phyloP scores from a whole-genome alignment of 106 monocot species.

The Dendrobium huoshanense region DNA sequence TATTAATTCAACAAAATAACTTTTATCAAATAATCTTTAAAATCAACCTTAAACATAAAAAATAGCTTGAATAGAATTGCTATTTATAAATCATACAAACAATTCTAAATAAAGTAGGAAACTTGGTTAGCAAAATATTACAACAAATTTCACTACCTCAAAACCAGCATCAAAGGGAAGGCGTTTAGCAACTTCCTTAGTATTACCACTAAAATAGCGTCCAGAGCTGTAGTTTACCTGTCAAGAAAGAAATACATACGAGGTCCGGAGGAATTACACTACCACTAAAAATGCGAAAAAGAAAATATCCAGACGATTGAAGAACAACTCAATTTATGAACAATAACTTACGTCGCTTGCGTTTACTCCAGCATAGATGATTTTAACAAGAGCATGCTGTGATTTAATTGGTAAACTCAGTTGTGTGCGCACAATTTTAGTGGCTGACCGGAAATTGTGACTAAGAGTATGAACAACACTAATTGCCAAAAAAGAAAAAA shows the following conservation, averaged over 20 bases:
- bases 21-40: neutral
- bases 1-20: neutral
- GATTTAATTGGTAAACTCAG: conserved; percentile 63
- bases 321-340: conserved; percentile 6
- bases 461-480: conserved; percentile 79
- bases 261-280: neutral
- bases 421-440: conserved; percentile 44
- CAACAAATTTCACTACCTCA: conserved; percentile 43
- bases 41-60: neutral
- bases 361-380: conserved; percentile 97
- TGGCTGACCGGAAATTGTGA: conserved; percentile 84
- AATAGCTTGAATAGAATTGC: neutral
- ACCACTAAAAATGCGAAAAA: neutral
- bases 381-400: conserved; percentile 77
- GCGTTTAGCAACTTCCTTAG: conserved; percentile 31
- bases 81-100: neutral
- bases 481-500: conserved; percentile 3
- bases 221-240: conserved; percentile 98
- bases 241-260: conserved; percentile 10
- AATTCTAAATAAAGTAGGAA: neutral
- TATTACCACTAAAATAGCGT: conserved; percentile 63
- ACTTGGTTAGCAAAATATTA: neutral
- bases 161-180: conserved; percentile 98
- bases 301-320: neutral
- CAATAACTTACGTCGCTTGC: conserved; percentile 91